Conservation (phyloP, 371 early-diverging fungal species). For the Parasitella parasitica region DNA sequence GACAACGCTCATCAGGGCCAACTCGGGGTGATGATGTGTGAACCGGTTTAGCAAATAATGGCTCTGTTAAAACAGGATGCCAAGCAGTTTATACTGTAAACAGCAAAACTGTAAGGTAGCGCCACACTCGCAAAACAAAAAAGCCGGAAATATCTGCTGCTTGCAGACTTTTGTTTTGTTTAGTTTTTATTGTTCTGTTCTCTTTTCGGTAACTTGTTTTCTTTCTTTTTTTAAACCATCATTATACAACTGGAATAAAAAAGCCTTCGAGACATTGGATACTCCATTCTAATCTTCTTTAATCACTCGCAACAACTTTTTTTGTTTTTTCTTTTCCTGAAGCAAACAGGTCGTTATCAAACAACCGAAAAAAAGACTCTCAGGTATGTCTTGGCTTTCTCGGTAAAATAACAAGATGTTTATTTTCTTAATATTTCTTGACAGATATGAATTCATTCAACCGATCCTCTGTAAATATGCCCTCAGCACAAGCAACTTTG, state of each 20-base stretch:
- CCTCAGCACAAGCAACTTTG: background rate
- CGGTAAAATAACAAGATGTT: background rate
- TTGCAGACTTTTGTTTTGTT: background rate
- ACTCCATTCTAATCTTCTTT: background rate
- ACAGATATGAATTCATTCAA: background rate
- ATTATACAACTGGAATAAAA: background rate
- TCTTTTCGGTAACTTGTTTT: conserved; percentile 22
- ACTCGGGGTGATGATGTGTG: background rate
- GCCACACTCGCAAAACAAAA: background rate
- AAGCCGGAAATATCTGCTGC: background rate
- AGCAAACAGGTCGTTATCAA: no score
- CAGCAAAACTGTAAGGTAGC: background rate
- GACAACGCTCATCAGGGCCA: background rate
- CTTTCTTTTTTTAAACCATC: background rate
- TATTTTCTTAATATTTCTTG: background rate
- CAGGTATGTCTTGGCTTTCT: background rate
- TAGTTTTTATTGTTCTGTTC: background rate
- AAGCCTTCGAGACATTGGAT: background rate
- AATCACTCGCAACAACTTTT: no score
- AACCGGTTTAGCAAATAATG: background rate
- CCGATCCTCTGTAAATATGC: background rate
- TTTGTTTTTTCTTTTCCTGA: no score
- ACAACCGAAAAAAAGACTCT: no score
- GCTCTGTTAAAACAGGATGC: background rate
- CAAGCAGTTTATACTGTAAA: background rate